phyloP scores from a whole-genome alignment of 2,329 filamentous ascomycete species.

The Alternaria infectoria region DNA sequence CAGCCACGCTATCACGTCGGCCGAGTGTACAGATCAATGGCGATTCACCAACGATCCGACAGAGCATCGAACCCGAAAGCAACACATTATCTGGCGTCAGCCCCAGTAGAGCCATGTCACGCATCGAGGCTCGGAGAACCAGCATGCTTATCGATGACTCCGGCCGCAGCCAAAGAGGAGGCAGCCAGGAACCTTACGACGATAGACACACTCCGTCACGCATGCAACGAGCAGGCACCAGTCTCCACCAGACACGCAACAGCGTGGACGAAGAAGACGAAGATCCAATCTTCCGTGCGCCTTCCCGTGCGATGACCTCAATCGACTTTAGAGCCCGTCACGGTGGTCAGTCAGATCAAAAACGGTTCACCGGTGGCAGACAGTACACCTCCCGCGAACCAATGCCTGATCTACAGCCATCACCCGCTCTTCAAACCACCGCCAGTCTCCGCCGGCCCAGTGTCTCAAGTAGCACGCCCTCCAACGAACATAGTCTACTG shows the following conservation, averaged over 20 bases:
- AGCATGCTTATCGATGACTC: conserved; percentile 32
- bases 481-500: conserved; percentile 36
- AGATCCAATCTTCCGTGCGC: conserved; percentile 50
- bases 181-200: conserved; percentile 35
- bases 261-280: conserved; percentile 45
- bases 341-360: conserved; percentile 24
- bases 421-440: conserved; percentile 36
- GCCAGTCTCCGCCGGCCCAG: conserved; percentile 41
- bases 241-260: conserved; percentile 45
- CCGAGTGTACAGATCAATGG: conserved; percentile 46
- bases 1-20: conserved; percentile 35
- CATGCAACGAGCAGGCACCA: conserved; percentile 47
- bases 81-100: conserved; percentile 38
- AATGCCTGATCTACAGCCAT: conserved; percentile 44
- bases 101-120: conserved; percentile 48
- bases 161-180: conserved; percentile 35
- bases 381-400: conserved; percentile 48
- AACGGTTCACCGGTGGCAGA: conserved; percentile 31
- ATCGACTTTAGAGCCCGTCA: conserved; percentile 47
- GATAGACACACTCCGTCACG: conserved; percentile 35
- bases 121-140: conserved; percentile 54
- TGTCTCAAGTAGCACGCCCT: conserved; percentile 23
- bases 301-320: conserved; percentile 56
- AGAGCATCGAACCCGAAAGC: conserved; percentile 46
- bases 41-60: conserved; percentile 40